Conservation (phyloP, 2,329 filamentous ascomycete genomes). For the Sarocladium kiliense region DNA sequence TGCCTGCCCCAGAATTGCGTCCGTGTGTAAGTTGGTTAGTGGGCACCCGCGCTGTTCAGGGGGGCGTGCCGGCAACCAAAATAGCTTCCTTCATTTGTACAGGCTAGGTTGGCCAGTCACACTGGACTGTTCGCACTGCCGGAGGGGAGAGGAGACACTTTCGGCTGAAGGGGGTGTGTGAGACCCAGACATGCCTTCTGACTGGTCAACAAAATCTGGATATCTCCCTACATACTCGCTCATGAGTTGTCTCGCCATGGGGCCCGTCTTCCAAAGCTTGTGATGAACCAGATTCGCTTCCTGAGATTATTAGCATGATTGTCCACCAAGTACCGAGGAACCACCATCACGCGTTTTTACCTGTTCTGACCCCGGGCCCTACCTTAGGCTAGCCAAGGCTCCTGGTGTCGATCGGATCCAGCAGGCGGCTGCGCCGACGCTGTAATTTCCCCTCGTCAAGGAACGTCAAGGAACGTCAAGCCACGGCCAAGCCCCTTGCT, state of each 20-base stretch:
- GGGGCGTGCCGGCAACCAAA: conserved; percentile 3
- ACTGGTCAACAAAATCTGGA: neutral
- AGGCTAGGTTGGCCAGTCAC: neutral
- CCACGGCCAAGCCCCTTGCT: neutral
- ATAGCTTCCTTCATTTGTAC: conserved; percentile 2
- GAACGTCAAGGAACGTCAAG: conserved; percentile 5
- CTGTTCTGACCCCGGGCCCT: neutral
- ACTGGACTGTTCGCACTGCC: neutral
- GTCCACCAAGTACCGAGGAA: neutral
- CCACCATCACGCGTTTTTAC: neutral
- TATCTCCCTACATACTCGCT: neutral
- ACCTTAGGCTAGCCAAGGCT: neutral
- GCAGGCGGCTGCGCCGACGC: neutral
- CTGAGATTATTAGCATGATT: neutral
- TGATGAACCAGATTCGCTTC: neutral
- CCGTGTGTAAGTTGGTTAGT: neutral
- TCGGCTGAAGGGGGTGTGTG: neutral
- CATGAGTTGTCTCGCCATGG: neutral
- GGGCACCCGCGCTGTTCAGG: neutral
- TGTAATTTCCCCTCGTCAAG: conserved; percentile 8
- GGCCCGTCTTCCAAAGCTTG: neutral
- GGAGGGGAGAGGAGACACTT: neutral
- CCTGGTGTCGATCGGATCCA: conserved; percentile 2
- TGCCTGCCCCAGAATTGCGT: neutral
- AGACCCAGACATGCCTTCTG: neutral